phyloP scores from a whole-genome alignment of 1,284 basidiomycete genomes.

The Trichosporon sp. region DNA sequence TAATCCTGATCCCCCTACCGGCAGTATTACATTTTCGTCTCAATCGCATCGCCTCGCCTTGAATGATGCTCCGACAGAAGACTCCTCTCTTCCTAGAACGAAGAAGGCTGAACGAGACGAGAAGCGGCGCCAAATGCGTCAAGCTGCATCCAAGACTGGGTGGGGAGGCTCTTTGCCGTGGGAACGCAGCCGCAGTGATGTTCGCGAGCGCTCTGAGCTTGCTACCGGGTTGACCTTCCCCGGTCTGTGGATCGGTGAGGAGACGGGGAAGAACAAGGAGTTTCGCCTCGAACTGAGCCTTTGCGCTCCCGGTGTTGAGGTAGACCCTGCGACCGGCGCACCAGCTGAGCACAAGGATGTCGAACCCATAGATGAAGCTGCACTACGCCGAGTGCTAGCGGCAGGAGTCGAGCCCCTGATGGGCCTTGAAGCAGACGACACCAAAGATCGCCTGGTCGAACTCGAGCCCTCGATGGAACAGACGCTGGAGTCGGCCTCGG shows the following conservation, averaged over 20 bases:
- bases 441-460: not conserved
- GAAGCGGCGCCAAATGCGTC: slow-evolving; percentile 17
- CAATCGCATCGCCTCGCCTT: slow-evolving; percentile 26
- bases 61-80: not conserved
- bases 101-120: slow-evolving; percentile 15
- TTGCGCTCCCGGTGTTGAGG: slow-evolving; percentile 15
- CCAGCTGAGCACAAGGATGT: not conserved
- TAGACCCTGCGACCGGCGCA: not conserved
- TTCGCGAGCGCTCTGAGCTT: slow-evolving; percentile 24
- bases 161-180: slow-evolving; percentile 33
- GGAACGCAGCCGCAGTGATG: slow-evolving; percentile 17
- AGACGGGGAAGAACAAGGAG: slow-evolving; percentile 32
- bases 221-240: slow-evolving; percentile 34
- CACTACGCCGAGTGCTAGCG: slow-evolving; percentile 6
- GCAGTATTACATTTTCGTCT: slow-evolving; percentile 17
- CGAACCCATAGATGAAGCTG: slow-evolving; percentile 8
- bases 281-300: slow-evolving; percentile 35
- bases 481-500: not conserved
- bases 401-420: slow-evolving; percentile 4
- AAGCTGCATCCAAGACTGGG: slow-evolving; percentile 29
- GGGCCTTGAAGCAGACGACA: not conserved
- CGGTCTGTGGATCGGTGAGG: slow-evolving; percentile 35
- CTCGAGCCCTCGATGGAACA: not conserved
- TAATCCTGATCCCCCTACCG: slow-evolving; percentile 5
- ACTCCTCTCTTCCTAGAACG: not conserved